Percentiles rank a stretch among this genome's conserved stretches.
phyloP scores from a whole-genome alignment of 1,139 yeast species.

The Taiozyma sp. region DNA sequence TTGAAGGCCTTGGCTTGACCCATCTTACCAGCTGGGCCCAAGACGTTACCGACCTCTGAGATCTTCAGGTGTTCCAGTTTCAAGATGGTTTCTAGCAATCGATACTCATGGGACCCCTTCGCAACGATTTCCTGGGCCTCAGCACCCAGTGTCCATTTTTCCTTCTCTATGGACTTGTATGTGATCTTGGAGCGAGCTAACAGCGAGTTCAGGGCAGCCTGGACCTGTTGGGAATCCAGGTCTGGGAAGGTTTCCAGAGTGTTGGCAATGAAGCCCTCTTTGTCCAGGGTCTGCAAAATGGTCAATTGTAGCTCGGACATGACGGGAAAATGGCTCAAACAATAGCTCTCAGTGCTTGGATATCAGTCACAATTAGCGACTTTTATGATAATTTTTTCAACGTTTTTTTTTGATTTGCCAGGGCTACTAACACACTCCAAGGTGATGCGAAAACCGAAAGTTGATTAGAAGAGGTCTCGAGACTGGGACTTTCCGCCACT shows the following conservation, averaged over 20 bases:
- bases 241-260: constrained; percentile 56
- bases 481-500: background rate
- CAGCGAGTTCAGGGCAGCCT: constrained; percentile 81
- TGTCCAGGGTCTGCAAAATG: constrained; percentile 60
- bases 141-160: constrained; percentile 66
- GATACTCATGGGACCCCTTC: constrained; percentile 87
- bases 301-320: constrained; percentile 36
- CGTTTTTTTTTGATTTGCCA: background rate
- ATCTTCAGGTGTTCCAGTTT: constrained; percentile 78
- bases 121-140: constrained; percentile 81
- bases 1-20: constrained; percentile 99
- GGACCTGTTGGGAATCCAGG: constrained; percentile 47
- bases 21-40: constrained; percentile 81
- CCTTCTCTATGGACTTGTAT: constrained; percentile 71
- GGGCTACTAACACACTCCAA: background rate
- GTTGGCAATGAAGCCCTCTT: constrained; percentile 56
- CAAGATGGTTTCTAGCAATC: constrained; percentile 73
- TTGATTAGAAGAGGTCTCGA: background rate
- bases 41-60: constrained; percentile 68
- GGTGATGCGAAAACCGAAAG: background rate
- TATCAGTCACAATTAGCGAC: background rate
- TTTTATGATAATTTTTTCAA: background rate
- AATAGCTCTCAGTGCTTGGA: background rate
- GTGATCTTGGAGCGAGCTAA: constrained; percentile 80
- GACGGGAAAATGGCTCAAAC: background rate